Evolutionary conservation across 352 stramenopile genomes (phyloP), one percentile per base, ranked within the genome.

Genomic region (Thraustochytrium sp.): DNA sequence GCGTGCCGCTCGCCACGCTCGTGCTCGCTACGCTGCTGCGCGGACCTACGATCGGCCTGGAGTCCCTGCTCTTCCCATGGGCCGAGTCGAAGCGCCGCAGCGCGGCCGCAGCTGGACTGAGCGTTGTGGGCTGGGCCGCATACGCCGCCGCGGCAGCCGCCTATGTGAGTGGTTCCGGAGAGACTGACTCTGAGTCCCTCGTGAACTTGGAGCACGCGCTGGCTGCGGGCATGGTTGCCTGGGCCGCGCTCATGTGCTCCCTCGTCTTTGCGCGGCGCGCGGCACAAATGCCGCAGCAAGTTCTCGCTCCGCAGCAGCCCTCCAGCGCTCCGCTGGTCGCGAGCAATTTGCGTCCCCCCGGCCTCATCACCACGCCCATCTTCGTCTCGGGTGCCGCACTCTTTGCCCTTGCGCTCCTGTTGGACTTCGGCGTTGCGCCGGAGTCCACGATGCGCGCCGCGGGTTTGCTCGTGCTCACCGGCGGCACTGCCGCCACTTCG

Each of bases 371-470:
- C 34, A 31, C 48, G 8, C 3, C 63, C 46, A 46, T 80, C 23
- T 34, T 77, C 40, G 18, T 51, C 26, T 9, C 68, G 23, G 68
- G 68, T 2, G 26, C 40, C 34, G 9, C 34, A 2, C n/a, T 80
- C 26, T 80, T 80, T 75, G 48, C 31, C n/a, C 9, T 80, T 21
- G 46, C 44, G 23, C 49, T 80, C 13, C 21, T 44, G 18, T 2
- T 80, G 3, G 68, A 80, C 21, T 80, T 80, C n/a, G n/a, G n/a
- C n/a, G n/a, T 51, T 80, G 34, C n/a, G 68, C n/a, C 23, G 21
- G 36, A 0, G 26, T 46, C 18, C 26, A 23, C 26, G 21, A 26
- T 2, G 34, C 38, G 8, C 48, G 68, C 8, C 18, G 76, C 34
- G 46, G 42, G n/a, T n/a, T n/a, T n/a, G n/a, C n/a, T n/a, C n/a